Evolutionary conservation across 768 basidiomycete species (phyloP).

Genomic region (Asterophora lycoperdoides): DNA sequence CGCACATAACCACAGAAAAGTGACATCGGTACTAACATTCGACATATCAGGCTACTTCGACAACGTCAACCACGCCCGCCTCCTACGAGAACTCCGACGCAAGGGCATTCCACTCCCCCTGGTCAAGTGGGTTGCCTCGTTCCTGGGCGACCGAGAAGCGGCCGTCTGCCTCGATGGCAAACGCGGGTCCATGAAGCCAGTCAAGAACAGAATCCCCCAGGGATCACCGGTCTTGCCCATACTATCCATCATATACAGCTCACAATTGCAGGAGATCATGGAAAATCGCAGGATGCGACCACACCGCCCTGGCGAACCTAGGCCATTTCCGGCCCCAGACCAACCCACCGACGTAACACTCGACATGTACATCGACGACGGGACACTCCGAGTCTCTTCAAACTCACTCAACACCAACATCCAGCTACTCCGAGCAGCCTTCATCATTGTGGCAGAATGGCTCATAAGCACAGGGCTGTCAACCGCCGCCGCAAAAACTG

Average conservation of each 20-base stretch:
- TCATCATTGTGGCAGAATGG: slow-evolving; percentile 12
- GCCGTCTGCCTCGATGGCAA: slow-evolving; percentile 22
- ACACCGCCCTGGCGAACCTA: slow-evolving; percentile 1
- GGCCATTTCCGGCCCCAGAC: slow-evolving; percentile 1
- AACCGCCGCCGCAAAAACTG: slow-evolving; percentile 19
- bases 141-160: slow-evolving; percentile 21
- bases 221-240: no score
- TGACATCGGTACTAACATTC: slow-evolving; percentile 23
- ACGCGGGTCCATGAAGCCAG: slow-evolving; percentile 20
- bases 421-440: slow-evolving; percentile 16
- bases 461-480: slow-evolving; percentile 16
- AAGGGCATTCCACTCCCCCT: no score
- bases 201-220: no score
- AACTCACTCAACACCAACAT: slow-evolving; percentile 16
- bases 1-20: no score
- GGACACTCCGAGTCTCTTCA: no score
- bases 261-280: slow-evolving; percentile 22
- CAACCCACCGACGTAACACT: no score
- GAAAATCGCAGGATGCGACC: not conserved
- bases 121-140: slow-evolving; percentile 20
- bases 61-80: slow-evolving; percentile 22
- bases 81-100: slow-evolving; percentile 18
- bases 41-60: slow-evolving; percentile 29
- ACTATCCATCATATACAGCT: no score
- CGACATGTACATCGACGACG: no score